These are phyloP conservation scores for Backusella circina DNA, from an alignment of 192 early-diverging fungal species.

Conservation along the genomic window DNA sequence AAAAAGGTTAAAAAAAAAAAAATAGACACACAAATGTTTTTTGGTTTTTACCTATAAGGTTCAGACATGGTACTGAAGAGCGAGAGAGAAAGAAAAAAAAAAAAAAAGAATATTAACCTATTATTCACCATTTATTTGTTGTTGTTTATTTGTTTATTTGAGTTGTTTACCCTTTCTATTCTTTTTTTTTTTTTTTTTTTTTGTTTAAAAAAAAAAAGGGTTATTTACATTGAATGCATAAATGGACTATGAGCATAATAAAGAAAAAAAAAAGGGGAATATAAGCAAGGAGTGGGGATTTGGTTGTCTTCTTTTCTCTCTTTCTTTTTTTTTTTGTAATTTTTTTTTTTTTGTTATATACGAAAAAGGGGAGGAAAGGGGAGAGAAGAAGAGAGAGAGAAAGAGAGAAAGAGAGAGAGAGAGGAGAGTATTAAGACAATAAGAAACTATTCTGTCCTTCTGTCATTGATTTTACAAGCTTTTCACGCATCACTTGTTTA, in stretches of 20 bases:
- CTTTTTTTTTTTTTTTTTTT: slow-evolving; percentile 40
- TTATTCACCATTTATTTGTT: slow-evolving; percentile 9
- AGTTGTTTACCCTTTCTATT: neutral
- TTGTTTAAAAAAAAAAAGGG: slow-evolving; percentile 20
- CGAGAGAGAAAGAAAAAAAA: neutral
- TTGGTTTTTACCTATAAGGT: slow-evolving; percentile 30
- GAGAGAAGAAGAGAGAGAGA: neutral
- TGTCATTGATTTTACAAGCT: slow-evolving; percentile 66
- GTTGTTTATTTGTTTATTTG: neutral
- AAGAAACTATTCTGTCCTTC: slow-evolving; percentile 87
- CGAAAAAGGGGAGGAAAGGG: neutral
- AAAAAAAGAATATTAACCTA: neutral
- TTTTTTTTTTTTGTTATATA: neutral
- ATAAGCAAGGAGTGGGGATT: neutral
- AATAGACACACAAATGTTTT: neutral
- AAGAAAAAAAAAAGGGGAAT: neutral
- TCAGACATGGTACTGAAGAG: neutral
- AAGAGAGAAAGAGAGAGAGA: no score
- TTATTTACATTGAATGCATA: neutral
- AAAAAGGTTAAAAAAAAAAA: neutral
- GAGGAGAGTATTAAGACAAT: slow-evolving; percentile 57
- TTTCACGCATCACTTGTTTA: slow-evolving; percentile 56
- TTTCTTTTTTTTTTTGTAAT: neutral
- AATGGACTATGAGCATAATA: neutral
- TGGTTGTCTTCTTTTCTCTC: neutral